These are phyloP conservation scores for Tetrapisispora namnaoensis DNA, from an alignment of 805 yeast genomes.

Conservation along the genomic window DNA sequence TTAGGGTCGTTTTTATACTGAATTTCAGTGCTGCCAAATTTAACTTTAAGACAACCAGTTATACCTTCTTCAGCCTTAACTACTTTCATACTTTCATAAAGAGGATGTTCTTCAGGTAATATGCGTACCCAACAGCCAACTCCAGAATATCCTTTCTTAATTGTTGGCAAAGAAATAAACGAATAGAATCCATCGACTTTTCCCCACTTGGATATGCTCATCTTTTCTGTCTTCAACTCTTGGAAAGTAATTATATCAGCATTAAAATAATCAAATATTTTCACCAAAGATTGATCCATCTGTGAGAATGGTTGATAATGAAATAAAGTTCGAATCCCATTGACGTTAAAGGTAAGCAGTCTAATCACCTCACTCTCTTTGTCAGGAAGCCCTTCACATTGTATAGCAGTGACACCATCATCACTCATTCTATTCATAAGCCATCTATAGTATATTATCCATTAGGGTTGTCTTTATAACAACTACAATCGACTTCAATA, in stretches of 20 bases:
- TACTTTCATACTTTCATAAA: slow-evolving; percentile 38
- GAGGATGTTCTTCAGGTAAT: slow-evolving; percentile 37
- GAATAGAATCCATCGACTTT: slow-evolving; percentile 47
- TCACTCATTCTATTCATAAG: background rate
- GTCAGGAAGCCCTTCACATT: background rate
- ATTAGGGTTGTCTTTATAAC: too few species aligned
- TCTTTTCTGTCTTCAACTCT: slow-evolving; percentile 60
- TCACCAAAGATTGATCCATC: slow-evolving; percentile 23
- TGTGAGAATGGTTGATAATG: slow-evolving; percentile 80
- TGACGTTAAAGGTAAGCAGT: slow-evolving; percentile 70
- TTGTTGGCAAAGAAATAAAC: slow-evolving; percentile 57
- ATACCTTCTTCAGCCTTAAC: slow-evolving; percentile 83
- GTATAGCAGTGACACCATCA: background rate
- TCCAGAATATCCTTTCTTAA: slow-evolving; percentile 81
- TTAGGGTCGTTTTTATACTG: slow-evolving; percentile 16
- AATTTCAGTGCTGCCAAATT: slow-evolving; percentile 3
- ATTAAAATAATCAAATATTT: slow-evolving; percentile 42
- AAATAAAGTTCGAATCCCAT: slow-evolving; percentile 71
- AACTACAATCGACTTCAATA: too few species aligned
- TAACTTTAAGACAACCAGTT: slow-evolving; percentile 46
- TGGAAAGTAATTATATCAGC: slow-evolving; percentile 82
- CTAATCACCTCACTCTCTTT: slow-evolving; percentile 26
- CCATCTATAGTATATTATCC: too few species aligned
- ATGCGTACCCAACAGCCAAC: slow-evolving; percentile 72
- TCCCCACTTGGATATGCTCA: slow-evolving; percentile 40